Evolutionary conservation across 1,139 yeast genomes (phyloP), one percentile per base, ranked within the genome.

Genomic region (Eremothecium gossypii): DNA sequence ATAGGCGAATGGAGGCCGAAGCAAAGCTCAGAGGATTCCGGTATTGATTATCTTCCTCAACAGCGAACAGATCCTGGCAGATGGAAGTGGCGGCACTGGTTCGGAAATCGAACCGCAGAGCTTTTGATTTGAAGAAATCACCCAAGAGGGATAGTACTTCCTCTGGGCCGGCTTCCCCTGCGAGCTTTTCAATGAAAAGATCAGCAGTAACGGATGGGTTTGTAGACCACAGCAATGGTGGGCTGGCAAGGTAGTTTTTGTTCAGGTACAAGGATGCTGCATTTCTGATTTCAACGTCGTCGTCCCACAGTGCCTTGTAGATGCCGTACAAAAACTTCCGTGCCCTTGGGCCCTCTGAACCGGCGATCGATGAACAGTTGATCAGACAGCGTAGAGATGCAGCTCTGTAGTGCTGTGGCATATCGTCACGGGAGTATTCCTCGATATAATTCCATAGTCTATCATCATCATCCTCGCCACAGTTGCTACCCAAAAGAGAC

Each of bases 11-110:
- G 17, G 52, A 32, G 23, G 52, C 52, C 1, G 36, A 4, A 4
- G 49, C 49, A 14, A 53, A 54, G 12, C 67, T 67, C n/a, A 68
- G 54, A 27, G 62, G 64, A 47, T 69, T 68, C 46, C 70, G 59
- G 54, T 70, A 77, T 26, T 75, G 66, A 47, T 77, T 77, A 41
- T 69, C 70, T 52, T 69, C 74, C 51, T 77, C 83, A 2, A 64
- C 54, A 8, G 72, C 69, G 53, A 77, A 77, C 35, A 77, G 54
- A 2, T 64, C 61, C 10, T 60, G 54, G 32, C 44, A 46, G 13
- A 56, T 57, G 3, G 33, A 27, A 9, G 29, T 27, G 7, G 8
- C n/a, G 7, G 29, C 11, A 8, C n/a, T 5, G 27, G n/a, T 4
- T 6, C 12, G 2, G 28, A 38, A 37, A 8, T 17, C 20, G 14